Base-by-base conservation (phyloP, 108 stramenopile species). In the Cyclotella cryptica region DNA sequence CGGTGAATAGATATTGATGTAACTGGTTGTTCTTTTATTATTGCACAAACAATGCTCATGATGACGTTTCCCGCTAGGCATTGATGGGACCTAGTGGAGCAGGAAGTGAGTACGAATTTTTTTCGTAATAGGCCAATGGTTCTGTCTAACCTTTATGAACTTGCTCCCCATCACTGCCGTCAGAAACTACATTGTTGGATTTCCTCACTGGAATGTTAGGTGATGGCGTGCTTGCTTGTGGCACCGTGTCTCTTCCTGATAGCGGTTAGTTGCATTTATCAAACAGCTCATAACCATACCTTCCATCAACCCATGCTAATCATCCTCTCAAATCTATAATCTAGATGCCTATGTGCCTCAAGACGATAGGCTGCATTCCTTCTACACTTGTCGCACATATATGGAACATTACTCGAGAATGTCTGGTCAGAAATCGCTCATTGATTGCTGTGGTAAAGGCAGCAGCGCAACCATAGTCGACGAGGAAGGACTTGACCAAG, bases 341-440 rank as follows among this genome's bases (percentile, higher is more conserved):
- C n/a, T 9, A 68, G 67, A 72, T 46, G 79, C 80, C 5, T 85
- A 84, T 73, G 88, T 89, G 35, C 88, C 88, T n/a, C 88, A 89
- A 51, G 84, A 89, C 51, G 88, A 89, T 69, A 75, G 69, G 15
- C 62, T 89, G 41, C 86, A 86, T 62, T 73, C 80, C 7, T 89
- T 89, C 59, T 89, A 73, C 55, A 85, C 88, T 9, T 78, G 81
- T 35, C 67, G 74, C 26, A 47, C 67, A 9, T 89, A 89, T 52
- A 79, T 89, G 84, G 55, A 73, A 8, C 88, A 89, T 52, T 89
- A 89, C 61, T 77, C 78, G 10, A 65, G 83, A 22, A 69, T 89
- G 24, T 70, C 85, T 9, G 65, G 69, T n/a, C 54, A 54, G 43
- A 63, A 52, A 51, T 51, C 57, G 12, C 59, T 72, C 13, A 59